Evolutionary conservation across 2,329 filamentous ascomycete species (phyloP).

Genomic region (Lizonia empirigonia): DNA sequence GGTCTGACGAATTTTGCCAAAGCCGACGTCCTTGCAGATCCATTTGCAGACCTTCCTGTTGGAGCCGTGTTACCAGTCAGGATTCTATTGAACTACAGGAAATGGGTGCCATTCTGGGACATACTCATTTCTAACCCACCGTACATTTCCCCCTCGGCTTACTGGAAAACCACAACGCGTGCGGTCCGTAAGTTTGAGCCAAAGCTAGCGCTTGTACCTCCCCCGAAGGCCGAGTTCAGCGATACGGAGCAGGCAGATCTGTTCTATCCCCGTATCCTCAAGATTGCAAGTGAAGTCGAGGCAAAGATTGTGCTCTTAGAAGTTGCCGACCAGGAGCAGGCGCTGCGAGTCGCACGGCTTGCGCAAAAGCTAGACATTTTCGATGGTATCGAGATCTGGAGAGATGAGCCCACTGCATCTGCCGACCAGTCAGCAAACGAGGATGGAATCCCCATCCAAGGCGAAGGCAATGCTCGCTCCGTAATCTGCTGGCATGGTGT

Average conservation of each 20-base stretch:
- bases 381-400: conserved; percentile 69
- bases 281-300: conserved; percentile 56
- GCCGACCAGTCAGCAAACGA: neutral
- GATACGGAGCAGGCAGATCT: conserved; percentile 52
- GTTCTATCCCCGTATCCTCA: conserved; percentile 72
- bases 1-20: conserved; percentile 54
- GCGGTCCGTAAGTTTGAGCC: conserved; percentile 87
- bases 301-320: conserved; percentile 70
- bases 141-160: conserved; percentile 75
- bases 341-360: conserved; percentile 63
- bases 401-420: conserved; percentile 58
- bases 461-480: conserved; percentile 51
- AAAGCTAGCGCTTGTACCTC: conserved; percentile 71
- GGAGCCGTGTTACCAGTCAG: conserved; percentile 19
- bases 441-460: conserved; percentile 39
- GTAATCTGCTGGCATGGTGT: conserved; percentile 51
- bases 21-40: conserved; percentile 54
- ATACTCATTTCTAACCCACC: conserved; percentile 88
- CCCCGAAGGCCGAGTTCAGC: conserved; percentile 12
- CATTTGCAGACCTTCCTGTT: conserved; percentile 52
- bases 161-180: conserved; percentile 66
- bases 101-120: conserved; percentile 50
- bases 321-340: conserved; percentile 73
- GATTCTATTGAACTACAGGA: conserved; percentile 20
- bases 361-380: conserved; percentile 37